These are phyloP conservation scores for Hylodesmum podocarpum DNA, from an alignment of 306 rosid species.

Conservation along the genomic window DNA sequence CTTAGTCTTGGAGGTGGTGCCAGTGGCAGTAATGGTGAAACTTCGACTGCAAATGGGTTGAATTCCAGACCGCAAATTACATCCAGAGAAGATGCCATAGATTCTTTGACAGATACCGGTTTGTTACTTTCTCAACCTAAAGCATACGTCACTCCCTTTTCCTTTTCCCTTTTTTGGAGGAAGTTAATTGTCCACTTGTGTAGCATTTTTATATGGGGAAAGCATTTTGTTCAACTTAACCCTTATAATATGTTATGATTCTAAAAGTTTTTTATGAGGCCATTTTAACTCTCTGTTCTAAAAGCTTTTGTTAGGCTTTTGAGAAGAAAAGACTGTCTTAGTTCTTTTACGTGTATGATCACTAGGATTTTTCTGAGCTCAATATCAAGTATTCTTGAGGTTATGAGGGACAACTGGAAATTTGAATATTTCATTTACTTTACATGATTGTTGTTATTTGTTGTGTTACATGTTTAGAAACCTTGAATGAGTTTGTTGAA, in stretches of 20 bases:
- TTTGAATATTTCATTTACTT: background rate
- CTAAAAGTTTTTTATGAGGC: background rate
- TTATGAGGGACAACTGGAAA: background rate
- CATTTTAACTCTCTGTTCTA: no score
- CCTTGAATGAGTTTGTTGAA: background rate
- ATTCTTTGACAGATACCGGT: constrained; percentile 73
- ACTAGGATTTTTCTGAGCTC: background rate
- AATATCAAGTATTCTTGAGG: background rate
- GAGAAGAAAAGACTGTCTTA: background rate
- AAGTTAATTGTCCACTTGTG: background rate
- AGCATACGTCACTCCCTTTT: background rate
- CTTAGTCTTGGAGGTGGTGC: constrained; percentile 87
- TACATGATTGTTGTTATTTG: background rate
- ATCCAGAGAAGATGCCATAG: constrained; percentile 51
- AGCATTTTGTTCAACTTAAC: background rate
- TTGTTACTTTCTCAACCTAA: constrained; percentile 43
- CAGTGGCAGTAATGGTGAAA: constrained; percentile 54
- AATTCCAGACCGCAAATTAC: constrained; percentile 56
- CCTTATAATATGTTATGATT: background rate
- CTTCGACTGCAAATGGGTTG: constrained; percentile 55
- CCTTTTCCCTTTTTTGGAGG: background rate
- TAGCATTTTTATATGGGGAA: background rate
- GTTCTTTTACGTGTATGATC: background rate
- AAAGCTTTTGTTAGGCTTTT: background rate
- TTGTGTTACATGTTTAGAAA: background rate